Evolutionary conservation across 768 basidiomycete species (phyloP).

Genomic region (Suillus paluster): DNA sequence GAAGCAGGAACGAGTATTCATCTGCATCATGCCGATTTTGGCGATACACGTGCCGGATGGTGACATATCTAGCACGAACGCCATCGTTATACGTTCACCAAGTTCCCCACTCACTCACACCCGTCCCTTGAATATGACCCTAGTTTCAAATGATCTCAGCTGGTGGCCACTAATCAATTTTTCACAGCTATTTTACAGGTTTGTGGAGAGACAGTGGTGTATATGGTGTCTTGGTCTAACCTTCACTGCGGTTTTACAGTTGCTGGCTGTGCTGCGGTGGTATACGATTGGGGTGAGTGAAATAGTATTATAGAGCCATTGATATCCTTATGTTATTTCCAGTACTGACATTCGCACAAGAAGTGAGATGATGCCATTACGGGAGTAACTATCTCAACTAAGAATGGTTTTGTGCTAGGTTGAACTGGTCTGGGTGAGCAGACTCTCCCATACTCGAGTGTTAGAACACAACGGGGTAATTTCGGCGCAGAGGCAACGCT

Average conservation of each 20-base stretch:
- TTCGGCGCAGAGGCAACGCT: too few species aligned
- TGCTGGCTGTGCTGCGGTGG: neutral
- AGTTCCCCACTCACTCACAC: neutral
- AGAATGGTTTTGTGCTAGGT: too few species aligned
- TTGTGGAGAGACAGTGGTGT: neutral
- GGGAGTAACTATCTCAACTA: too few species aligned
- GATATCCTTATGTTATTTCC: neutral
- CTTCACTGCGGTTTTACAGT: neutral
- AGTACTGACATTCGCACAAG: too few species aligned
- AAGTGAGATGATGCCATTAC: too few species aligned
- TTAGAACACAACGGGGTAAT: too few species aligned
- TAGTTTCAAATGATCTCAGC: neutral
- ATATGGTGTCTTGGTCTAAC: neutral
- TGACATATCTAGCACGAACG: neutral
- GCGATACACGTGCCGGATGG: neutral
- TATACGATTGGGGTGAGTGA: neutral
- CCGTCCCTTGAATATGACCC: neutral
- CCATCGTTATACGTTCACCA: neutral
- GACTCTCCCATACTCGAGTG: too few species aligned
- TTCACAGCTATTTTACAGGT: neutral
- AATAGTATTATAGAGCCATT: neutral
- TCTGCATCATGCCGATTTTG: too few species aligned
- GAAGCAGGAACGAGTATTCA: too few species aligned
- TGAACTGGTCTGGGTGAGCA: too few species aligned
- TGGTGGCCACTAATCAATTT: neutral